These are phyloP conservation scores for Sungouiella thailandica DNA, from an alignment of 805 yeast species.

Conservation along the genomic window DNA sequence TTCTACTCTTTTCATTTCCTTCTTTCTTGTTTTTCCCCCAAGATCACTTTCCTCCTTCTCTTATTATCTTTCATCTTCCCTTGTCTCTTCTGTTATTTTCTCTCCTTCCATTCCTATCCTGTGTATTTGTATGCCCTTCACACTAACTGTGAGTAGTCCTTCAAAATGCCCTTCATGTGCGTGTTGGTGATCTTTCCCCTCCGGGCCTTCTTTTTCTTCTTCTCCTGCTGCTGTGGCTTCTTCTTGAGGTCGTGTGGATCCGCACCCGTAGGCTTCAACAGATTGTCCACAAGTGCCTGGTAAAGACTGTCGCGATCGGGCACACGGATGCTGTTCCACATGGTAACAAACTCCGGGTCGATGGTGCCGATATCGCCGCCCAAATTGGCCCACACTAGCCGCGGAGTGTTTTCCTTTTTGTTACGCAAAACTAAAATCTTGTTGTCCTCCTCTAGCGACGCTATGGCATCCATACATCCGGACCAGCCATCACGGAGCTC, in stretches of 20 bases:
- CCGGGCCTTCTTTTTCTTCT: slow-evolving; percentile 87
- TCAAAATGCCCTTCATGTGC: slow-evolving; percentile 92
- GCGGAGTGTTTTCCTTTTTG: slow-evolving; percentile 90
- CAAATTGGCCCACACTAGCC: slow-evolving; percentile 83
- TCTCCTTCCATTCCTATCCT: too few relatives aligned
- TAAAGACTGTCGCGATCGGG: slow-evolving; percentile 84
- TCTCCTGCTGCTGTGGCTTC: slow-evolving; percentile 49
- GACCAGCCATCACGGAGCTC: slow-evolving; percentile 91
- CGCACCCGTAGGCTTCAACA: slow-evolving; percentile 96
- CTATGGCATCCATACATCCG: slow-evolving; percentile 75
- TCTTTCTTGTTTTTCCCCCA: too few relatives aligned
- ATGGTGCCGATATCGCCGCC: slow-evolving; percentile 70
- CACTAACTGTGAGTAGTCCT: slow-evolving; percentile 60
- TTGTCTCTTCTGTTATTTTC: too few relatives aligned
- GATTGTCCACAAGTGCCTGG: slow-evolving; percentile 67
- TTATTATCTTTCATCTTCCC: too few relatives aligned
- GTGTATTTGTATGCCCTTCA: too few relatives aligned
- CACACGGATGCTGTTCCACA: slow-evolving; percentile 76
- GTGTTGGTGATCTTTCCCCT: slow-evolving; percentile 92
- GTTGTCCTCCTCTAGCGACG: slow-evolving; percentile 69
- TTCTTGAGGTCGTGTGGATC: slow-evolving; percentile 91
- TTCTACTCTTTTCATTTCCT: too few relatives aligned
- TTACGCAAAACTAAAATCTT: slow-evolving; percentile 81
- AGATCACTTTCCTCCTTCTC: too few relatives aligned
- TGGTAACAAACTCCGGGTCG: slow-evolving; percentile 73